Percentiles rank a stretch among this genome's conserved stretches.
Evolutionary conservation across 176 grass and related monocot species (phyloP).

Genomic region (Chrysopogon serrulatus): DNA sequence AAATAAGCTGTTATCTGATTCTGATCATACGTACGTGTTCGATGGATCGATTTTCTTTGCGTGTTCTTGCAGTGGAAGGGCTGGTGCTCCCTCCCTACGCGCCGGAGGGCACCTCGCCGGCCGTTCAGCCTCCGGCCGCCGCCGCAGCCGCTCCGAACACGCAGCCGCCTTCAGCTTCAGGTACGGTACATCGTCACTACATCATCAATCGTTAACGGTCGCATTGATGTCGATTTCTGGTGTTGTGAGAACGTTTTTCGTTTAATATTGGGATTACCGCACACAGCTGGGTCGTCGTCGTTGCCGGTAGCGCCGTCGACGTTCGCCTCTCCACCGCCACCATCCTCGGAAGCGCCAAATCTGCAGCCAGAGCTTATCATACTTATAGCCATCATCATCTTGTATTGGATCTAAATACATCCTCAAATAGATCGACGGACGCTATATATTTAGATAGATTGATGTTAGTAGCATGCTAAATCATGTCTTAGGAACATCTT

Average conservation of each 20-base stretch:
- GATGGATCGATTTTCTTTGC: neutral
- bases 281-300: neutral
- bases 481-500: too few species aligned
- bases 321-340: neutral
- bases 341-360: neutral
- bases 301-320: neutral
- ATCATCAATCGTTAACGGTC: neutral
- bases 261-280: neutral
- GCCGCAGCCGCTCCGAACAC: neutral
- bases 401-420: neutral
- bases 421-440: too few species aligned
- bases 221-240: neutral
- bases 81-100: slow-evolving; percentile 32
- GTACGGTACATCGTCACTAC: neutral
- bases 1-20: neutral
- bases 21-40: too few species aligned
- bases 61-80: slow-evolving; percentile 9
- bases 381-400: neutral
- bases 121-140: neutral
- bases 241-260: neutral
- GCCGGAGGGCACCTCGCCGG: neutral
- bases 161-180: slow-evolving; percentile 20
- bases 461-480: too few species aligned
- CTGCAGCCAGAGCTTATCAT: neutral
- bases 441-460: neutral